A percentile compares a stretch with the other conserved stretches of the same genome.
Evolutionary conservation across 1,284 basidiomycete genomes (phyloP).

Genomic region (Microbotryum intermedium): DNA sequence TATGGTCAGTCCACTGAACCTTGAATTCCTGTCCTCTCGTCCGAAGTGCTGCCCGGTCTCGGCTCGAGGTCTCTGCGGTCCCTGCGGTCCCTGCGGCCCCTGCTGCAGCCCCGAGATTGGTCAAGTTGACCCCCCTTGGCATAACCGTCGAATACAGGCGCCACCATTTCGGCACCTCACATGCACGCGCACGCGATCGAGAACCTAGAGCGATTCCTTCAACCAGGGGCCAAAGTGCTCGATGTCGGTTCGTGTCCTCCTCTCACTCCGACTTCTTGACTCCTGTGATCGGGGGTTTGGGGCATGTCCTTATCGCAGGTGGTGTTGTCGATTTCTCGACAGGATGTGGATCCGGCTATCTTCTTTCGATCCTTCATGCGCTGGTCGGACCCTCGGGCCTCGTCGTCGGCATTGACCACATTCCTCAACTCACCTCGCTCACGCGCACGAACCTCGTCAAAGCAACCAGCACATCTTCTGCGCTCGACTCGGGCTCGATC

Average conservation of each 20-base stretch:
- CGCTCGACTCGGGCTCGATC: conserved; percentile 17
- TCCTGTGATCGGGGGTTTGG: not conserved
- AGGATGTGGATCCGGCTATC: conserved; percentile 59
- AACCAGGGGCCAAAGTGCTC: conserved; percentile 61
- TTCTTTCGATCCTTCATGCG: conserved; percentile 65
- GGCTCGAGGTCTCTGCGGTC: too few species aligned
- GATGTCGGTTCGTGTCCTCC: conserved; percentile 59
- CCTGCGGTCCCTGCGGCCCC: too few species aligned
- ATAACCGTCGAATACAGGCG: conserved; percentile 45
- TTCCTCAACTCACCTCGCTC: conserved; percentile 64
- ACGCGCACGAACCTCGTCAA: conserved; percentile 54
- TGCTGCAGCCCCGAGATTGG: too few species aligned
- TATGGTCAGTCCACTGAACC: too few species aligned
- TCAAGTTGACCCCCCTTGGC: conserved; percentile 45
- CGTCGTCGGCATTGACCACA: conserved; percentile 86
- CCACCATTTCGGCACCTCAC: conserved; percentile 84
- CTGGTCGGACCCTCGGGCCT: conserved; percentile 54
- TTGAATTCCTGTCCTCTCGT: too few species aligned
- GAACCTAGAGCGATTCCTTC: conserved; percentile 59
- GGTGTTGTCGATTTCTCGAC: not conserved
- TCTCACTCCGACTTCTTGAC: not conserved
- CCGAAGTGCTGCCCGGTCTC: too few species aligned
- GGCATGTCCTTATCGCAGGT: not conserved
- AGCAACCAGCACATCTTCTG: conserved; percentile 53
- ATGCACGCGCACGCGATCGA: conserved; percentile 82